Base-by-base conservation (phyloP, 441 rosid species). In the Corymbia calophylla region DNA sequence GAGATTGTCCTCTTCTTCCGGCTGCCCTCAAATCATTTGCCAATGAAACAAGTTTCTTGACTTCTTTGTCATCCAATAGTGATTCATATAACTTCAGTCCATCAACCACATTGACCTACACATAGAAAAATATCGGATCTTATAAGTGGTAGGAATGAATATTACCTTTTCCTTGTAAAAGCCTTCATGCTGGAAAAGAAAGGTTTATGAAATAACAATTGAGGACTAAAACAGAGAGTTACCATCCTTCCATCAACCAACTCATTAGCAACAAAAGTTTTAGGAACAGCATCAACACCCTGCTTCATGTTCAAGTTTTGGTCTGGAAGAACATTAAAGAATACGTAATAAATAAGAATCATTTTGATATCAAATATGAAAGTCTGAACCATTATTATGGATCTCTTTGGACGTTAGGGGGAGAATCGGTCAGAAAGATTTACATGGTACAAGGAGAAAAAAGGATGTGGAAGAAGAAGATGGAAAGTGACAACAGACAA, bases 21-120 rank as follows among this genome's bases (percentile, higher is more conserved):
- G 95, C 91, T 39, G 92, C 92, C 93, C 96, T 94, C 88, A 96
- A 89, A 91, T 95, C 97, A 93, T 94, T 93, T 90, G 95, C 95
- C 94, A 96, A 92, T 53, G 97, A 95, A 91, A 95, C 92, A 73
- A 97, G 94, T 90, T 94, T 91, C 87, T 94, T 93, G 89, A 96
- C 95, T 91, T 97, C 96, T 53, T 90, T 91, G 53, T 94, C 92
- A 56, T 93, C 95, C 87, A 94, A 84, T 86, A 95, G 92, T 73
- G 93, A 91, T 80, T 95, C 99, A 77, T 96, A 95, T 88, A 96
- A 87, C 94, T 95, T 94, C 90, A 97, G 91, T 91, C 99, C 99
- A 89, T 98, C 99, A 68, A 96, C 99, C 90, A 95, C 98, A 92
- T 98, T 97, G 87, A 96, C 97, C 99, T 96, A 90, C 56, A 88